Evolutionary conservation across 495 filamentous ascomycete genomes (phyloP).

Genomic region (Penicillium bialowiezense): DNA sequence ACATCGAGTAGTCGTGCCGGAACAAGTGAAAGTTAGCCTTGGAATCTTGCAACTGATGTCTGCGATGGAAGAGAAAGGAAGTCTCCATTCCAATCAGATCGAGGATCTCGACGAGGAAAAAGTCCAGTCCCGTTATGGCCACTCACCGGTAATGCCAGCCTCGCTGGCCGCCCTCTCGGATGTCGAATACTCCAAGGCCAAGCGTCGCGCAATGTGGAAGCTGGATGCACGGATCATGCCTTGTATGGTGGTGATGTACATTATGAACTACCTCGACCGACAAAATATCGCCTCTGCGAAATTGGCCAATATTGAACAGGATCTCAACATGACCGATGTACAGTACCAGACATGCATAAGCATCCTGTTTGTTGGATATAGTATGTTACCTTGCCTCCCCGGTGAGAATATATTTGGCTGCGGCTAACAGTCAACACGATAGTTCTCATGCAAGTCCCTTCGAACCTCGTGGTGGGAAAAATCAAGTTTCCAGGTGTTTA

Average conservation of each 20-base stretch:
- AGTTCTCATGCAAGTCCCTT: slow-evolving; percentile 47
- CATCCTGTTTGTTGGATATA: slow-evolving; percentile 51
- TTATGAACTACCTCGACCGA: slow-evolving; percentile 42
- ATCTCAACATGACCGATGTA: slow-evolving; percentile 33
- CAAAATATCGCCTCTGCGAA: slow-evolving; percentile 18
- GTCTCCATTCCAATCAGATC: neutral
- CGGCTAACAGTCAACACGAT: neutral
- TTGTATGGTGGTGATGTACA: slow-evolving; percentile 43
- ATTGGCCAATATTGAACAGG: slow-evolving; percentile 32
- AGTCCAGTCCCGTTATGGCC: neutral
- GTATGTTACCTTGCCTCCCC: neutral
- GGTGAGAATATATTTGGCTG: neutral
- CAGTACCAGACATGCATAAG: slow-evolving; percentile 49
- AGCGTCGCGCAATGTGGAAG: slow-evolving; percentile 24
- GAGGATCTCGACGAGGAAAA: neutral
- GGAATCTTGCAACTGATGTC: neutral
- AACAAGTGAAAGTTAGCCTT: neutral
- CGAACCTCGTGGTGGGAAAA: slow-evolving; percentile 2
- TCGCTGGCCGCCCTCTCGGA: slow-evolving; percentile 18
- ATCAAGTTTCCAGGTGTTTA: slow-evolving; percentile 9
- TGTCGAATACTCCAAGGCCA: slow-evolving; percentile 11
- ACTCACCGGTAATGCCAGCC: slow-evolving; percentile 9
- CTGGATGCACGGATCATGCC: slow-evolving; percentile 45
- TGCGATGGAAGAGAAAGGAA: neutral
- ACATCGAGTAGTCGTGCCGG: no score